Base-by-base conservation (phyloP, 2,329 filamentous ascomycete genomes). In the Stemphylium lycopersici region DNA sequence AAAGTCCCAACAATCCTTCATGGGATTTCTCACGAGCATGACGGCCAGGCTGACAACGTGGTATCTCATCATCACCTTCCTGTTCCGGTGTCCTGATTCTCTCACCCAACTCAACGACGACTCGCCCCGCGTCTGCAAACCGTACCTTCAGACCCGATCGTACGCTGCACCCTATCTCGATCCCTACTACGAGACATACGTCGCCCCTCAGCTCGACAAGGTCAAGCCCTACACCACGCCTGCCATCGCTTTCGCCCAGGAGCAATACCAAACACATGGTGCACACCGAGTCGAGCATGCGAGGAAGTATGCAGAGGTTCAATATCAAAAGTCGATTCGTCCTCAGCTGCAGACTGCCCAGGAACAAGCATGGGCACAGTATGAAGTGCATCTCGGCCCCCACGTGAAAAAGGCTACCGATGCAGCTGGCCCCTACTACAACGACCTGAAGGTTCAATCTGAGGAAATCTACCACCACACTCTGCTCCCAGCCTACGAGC, bases 111-210 rank as follows among this genome's bases (percentile, higher is more conserved):
- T 95, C 68, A 84, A 85, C 66, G 84, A 89, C 22, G 77, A 82
- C 26, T 90, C 91, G 1, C 90, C 93, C 0, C 83, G 79, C 60
- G 84, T 98, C 58, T 99, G 95, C 83, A 88, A 88, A 69, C 88
- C 90, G 8, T 97, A 97, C 66, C 70, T 88, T 31, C 76, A 82
- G 83, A 89, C 79, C 77, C 86, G 77, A 65, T 86, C 79, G 79
- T 87, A 81, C 52, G 79, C 93, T 55, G 78, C 85, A 22, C 95
- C 95, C 3, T 88, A 93, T 73, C 69, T 96, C 29, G 82, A 88
- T 65, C 93, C 93, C 2, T 96, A 96, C 77, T 98, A 97, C 76
- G 80, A 93, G 63, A 76, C 84, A 53, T 96, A 97, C 69, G 88
- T 90, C 20, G 89, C 88, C 5, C 90, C 91, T 2, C 95, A 97